Base-by-base conservation (phyloP, 177 flowering plant species). In the Tripterygium wilfordii region DNA sequence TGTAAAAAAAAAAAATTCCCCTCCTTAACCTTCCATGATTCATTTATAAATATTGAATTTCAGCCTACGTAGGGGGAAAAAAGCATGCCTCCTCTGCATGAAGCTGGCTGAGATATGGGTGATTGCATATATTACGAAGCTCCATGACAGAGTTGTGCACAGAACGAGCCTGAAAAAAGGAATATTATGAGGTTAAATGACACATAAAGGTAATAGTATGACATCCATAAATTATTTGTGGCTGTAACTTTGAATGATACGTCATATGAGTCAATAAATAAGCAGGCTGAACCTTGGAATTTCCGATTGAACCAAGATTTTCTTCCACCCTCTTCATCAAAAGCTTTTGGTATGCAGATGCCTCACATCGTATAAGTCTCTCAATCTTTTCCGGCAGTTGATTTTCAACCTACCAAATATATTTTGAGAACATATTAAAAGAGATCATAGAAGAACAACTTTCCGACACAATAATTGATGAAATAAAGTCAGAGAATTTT, bases 121-220 rank as follows among this genome's bases (percentile, higher is more conserved):
- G 99, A 68, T 94, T 94, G 78, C 99, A 94, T 48, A 94, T 94
- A 60, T 94, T 94, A 8, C 99, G 89, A 23, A 94, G 69, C 65
- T 94, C 99, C 95, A 94, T 89, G 27, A 94, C 99, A 51, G 96
- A 73, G 58, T 94, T 94, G 64, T 94, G 96, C 47, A 94, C 95
- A 1, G 96, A 61, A 9, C 97, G 88, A 43, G 70, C 80, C 99
- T 92, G 68, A 12, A 29, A 49, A 40, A 31, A 43, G 5, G 0
- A 44, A 39, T 15, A 2, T 19, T 43, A 15, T 26, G 36, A 10
- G 7, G 65, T 54, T 28, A 42, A 39, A 45, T 2, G 8, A 18
- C 3, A 31, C 31, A 38, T 14, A 12, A 40, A 41, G 8, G 16
- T 45, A 14, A 30, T 15, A 16, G 18, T 25, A n/a, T 10, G 10